Conservation (phyloP, 176 grass and related monocot species). For the Paspalum vaginatum region DNA sequence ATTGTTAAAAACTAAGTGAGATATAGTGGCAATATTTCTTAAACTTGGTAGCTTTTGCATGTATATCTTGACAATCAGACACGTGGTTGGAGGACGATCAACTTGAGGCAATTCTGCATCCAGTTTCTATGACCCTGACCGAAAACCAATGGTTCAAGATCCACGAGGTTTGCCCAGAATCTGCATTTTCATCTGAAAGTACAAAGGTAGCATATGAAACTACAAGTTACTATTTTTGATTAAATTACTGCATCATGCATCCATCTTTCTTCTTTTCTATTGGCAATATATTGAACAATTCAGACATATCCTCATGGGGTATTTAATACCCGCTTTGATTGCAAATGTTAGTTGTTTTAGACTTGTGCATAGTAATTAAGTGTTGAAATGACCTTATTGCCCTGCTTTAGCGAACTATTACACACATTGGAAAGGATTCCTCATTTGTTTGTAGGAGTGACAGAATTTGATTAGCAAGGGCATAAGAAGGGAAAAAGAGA, state of each 20-base stretch:
- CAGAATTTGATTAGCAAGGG: neutral
- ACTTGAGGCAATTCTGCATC: conserved; percentile 47
- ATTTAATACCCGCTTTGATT: neutral
- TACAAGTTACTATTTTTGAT: conserved; percentile 16
- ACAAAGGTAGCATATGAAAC: conserved; percentile 70
- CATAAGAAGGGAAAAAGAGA: neutral
- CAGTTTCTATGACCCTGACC: conserved; percentile 38
- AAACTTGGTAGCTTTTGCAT: conserved; percentile 16
- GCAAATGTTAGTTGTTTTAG: conserved; percentile 18
- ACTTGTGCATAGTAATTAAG: neutral
- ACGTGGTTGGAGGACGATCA: conserved; percentile 71
- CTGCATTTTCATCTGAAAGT: conserved; percentile 74
- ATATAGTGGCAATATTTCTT: conserved; percentile 12
- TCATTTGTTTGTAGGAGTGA: neutral
- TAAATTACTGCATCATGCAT: neutral
- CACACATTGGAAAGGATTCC: neutral
- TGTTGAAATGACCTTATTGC: neutral
- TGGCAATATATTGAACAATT: conserved; percentile 14
- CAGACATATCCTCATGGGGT: neutral
- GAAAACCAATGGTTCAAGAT: conserved; percentile 59
- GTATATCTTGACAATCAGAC: conserved; percentile 46
- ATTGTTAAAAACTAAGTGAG: conserved; percentile 31
- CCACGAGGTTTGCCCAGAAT: conserved; percentile 78
- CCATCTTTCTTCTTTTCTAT: conserved; percentile 33
- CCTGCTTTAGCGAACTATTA: too few relatives aligned